Base-by-base conservation (phyloP, 768 basidiomycete species). In the Boletus vinaceobasis region DNA sequence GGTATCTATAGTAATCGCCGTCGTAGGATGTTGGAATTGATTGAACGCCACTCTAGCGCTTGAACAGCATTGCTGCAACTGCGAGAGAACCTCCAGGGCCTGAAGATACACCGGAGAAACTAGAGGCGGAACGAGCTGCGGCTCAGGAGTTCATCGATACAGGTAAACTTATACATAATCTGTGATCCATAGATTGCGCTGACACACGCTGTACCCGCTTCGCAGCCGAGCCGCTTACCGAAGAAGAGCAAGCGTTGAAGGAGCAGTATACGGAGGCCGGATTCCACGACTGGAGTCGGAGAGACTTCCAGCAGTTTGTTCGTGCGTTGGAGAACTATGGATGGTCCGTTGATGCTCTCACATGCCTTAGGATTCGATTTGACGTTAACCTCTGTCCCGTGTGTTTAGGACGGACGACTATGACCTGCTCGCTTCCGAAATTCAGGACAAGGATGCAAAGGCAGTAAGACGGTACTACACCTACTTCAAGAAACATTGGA, bases 231-330 rank as follows among this genome's bases (percentile, higher is more conserved):
- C 88, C 90, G 1, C 76, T 98, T 37, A 94, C 87, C 0, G 95
- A 98, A 61, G 91, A 92, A 44, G 95, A 99, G 65, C 73, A 82
- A 58, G 79, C 81, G 5, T 77, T 83, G 66, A 98, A 96, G 73
- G 93, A 96, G 31, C 81, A 79, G 43, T 83, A 89, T 31, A 81
- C 84, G 7, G 78, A 77, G 32, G 76, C 87, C 51, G 95, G 95
- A 15, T 98, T 98, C 75, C 82, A 85, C 32, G 85, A 88, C 60
- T 98, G 96, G 96, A 90, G 86, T 68, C 82, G 91, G 61, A 83
- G 93, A 36, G 94, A 98, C 67, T 98, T 94, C 77, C 93, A 94
- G 64, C 90, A 89, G 64, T 90, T 98, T 65, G 79, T 95, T 44
- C 82, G 85, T 38, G 90, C 84, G 1, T 71, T 85, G n/a, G 90